These are phyloP conservation scores for Cylindrotheca closterium DNA, from an alignment of 108 stramenopile genomes.

Conservation along the genomic window DNA sequence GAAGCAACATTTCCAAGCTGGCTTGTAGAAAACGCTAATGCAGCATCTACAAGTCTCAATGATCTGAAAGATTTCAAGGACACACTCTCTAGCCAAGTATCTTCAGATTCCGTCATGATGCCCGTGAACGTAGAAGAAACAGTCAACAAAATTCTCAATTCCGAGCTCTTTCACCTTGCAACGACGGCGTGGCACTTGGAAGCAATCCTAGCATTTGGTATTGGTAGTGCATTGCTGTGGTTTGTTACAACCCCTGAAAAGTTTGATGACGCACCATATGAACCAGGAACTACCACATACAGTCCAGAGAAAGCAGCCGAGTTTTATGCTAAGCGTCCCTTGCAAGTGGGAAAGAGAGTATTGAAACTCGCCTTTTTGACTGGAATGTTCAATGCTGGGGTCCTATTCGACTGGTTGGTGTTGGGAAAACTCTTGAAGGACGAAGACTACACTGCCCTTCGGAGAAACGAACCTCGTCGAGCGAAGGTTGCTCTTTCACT, in stretches of 20 bases:
- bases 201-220: constrained; percentile 28
- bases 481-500: constrained; percentile 65
- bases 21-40: neutral
- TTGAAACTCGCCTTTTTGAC: constrained; percentile 53
- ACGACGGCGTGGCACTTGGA: constrained; percentile 39
- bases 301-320: constrained; percentile 40
- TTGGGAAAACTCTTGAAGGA: constrained; percentile 60
- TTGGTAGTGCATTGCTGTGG: constrained; percentile 13
- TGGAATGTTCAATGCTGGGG: constrained; percentile 56
- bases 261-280: constrained; percentile 55
- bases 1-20: neutral
- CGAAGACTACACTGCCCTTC: constrained; percentile 61
- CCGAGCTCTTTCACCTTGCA: neutral
- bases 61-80: neutral
- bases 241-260: constrained; percentile 45
- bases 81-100: neutral
- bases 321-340: constrained; percentile 58
- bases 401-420: constrained; percentile 76
- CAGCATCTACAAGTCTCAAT: neutral
- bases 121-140: neutral
- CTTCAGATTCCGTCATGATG: neutral
- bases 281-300: constrained; percentile 58
- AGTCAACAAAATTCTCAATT: neutral
- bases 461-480: constrained; percentile 63
- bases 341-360: constrained; percentile 57